phyloP scores from a whole-genome alignment of 2,329 filamentous ascomycete genomes.

The Aphanocladium album region DNA sequence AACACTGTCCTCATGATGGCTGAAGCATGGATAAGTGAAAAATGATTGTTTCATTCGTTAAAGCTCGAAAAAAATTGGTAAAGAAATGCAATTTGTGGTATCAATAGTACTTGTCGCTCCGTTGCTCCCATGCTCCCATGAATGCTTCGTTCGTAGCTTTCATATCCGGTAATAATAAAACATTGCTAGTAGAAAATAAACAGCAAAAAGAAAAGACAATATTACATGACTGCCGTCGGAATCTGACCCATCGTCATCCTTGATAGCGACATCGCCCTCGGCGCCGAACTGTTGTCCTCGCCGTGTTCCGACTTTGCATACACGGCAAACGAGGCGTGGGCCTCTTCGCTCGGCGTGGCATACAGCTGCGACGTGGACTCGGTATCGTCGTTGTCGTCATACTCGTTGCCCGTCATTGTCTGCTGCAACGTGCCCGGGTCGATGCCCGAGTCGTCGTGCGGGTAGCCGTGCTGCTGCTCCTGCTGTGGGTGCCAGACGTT shows the following conservation, averaged over 20 bases:
- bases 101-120: neutral
- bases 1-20: too few relatives aligned
- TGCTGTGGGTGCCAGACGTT: constrained; percentile 4
- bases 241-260: constrained; percentile 46
- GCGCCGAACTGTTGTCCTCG: constrained; percentile 38
- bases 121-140: neutral
- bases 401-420: constrained; percentile 20
- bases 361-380: constrained; percentile 45
- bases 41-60: neutral
- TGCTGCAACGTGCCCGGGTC: constrained; percentile 15
- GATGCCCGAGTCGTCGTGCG: constrained; percentile 6
- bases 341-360: constrained; percentile 47
- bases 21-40: too few relatives aligned
- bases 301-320: constrained; percentile 38
- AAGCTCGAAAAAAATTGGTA: neutral
- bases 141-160: too few relatives aligned
- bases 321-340: constrained; percentile 19
- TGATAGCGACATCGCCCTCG: constrained; percentile 59
- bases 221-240: constrained; percentile 21
- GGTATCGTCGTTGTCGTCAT: constrained; percentile 27
- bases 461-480: neutral
- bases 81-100: neutral
- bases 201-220: neutral
- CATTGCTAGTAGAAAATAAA: neutral
- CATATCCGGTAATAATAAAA: neutral